These are phyloP conservation scores for Aspergillus melleus DNA, from an alignment of 2,329 filamentous ascomycete species.

Conservation along the genomic window DNA sequence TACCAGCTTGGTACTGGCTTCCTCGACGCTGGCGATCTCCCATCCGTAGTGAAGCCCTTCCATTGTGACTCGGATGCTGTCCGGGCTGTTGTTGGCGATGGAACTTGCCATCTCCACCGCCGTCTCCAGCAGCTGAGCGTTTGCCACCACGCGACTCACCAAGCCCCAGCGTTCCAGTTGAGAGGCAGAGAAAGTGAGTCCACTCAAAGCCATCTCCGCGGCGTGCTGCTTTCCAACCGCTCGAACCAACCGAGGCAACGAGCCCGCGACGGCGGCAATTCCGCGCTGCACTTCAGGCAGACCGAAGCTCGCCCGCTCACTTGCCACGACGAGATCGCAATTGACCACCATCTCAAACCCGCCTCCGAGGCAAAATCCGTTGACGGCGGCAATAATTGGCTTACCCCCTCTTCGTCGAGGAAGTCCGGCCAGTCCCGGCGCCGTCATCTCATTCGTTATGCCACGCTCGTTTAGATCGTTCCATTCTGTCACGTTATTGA, in stretches of 20 bases:
- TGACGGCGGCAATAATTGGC: slow-evolving; percentile 73
- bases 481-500: slow-evolving; percentile 50
- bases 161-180: slow-evolving; percentile 67
- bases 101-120: slow-evolving; percentile 60
- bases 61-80: slow-evolving; percentile 69
- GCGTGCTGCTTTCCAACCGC: slow-evolving; percentile 69
- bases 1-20: slow-evolving; percentile 58
- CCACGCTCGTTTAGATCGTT: slow-evolving; percentile 44
- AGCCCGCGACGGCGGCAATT: slow-evolving; percentile 70
- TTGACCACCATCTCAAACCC: slow-evolving; percentile 76
- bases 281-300: slow-evolving; percentile 72
- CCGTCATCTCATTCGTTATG: slow-evolving; percentile 34
- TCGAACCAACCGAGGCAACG: slow-evolving; percentile 64
- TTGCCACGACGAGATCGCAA: slow-evolving; percentile 63
- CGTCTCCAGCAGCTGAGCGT: slow-evolving; percentile 31
- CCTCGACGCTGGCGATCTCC: slow-evolving; percentile 66
- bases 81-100: slow-evolving; percentile 68
- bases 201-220: slow-evolving; percentile 69
- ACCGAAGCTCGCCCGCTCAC: slow-evolving; percentile 59
- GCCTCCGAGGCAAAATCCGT: slow-evolving; percentile 72
- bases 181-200: slow-evolving; percentile 58
- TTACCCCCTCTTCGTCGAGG: slow-evolving; percentile 69
- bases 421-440: slow-evolving; percentile 64
- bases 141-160: slow-evolving; percentile 64
- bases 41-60: slow-evolving; percentile 69